phyloP scores from a whole-genome alignment of 2,329 filamentous ascomycete genomes.

The Didymella lethalis region DNA sequence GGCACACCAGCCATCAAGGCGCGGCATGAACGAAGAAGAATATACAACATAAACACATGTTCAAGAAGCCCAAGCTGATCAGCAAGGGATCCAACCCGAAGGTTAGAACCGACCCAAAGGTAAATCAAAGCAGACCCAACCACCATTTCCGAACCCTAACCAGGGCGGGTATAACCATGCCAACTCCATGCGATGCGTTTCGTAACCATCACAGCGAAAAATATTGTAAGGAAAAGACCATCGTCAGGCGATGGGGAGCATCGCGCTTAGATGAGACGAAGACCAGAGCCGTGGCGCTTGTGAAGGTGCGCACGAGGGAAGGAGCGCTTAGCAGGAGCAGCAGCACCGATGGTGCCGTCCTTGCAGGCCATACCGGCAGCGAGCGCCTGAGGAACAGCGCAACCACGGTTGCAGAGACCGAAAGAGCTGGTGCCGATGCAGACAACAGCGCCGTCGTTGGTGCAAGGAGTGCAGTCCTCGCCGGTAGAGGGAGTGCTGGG shows the following conservation, averaged over 20 bases:
- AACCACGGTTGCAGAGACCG: constrained; percentile 56
- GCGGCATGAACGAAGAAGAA: constrained; percentile 21
- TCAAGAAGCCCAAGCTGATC: constrained; percentile 13
- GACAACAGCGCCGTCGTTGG: constrained; percentile 52
- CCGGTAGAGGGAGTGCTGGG: constrained; percentile 18
- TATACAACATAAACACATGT: constrained; percentile 17
- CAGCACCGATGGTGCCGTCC: constrained; percentile 38
- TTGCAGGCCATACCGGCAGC: constrained; percentile 54
- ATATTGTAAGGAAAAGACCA: constrained; percentile 13
- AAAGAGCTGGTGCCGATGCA: constrained; percentile 55
- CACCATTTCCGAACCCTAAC: constrained; percentile 21
- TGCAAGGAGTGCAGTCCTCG: constrained; percentile 47
- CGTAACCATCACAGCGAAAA: constrained; percentile 20
- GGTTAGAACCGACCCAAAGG: constrained; percentile 23
- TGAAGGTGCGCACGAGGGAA: constrained; percentile 41
- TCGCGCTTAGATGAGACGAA: constrained; percentile 31
- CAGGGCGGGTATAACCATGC: constrained; percentile 24
- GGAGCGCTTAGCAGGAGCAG: constrained; percentile 30
- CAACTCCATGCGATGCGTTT: constrained; percentile 38
- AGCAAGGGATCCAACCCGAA: constrained; percentile 14
- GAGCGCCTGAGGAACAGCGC: constrained; percentile 52
- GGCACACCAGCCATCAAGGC: constrained; percentile 23
- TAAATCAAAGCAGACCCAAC: constrained; percentile 31
- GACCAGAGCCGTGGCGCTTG: constrained; percentile 38
- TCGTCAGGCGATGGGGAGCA: constrained; percentile 8